Evolutionary conservation across 1,139 yeast species (phyloP).

Genomic region (Candida sojae): DNA sequence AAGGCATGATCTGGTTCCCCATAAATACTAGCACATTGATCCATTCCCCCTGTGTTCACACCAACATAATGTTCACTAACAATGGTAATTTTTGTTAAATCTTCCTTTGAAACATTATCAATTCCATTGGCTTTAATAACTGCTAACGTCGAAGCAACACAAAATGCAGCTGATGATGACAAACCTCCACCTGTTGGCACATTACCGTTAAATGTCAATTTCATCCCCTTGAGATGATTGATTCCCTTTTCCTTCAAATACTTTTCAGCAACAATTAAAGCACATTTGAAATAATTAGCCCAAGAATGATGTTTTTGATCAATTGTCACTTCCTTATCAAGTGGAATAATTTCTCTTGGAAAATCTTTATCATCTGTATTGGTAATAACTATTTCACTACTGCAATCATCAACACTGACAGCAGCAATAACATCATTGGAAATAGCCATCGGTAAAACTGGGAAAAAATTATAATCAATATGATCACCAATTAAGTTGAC

Average conservation of each 20-base stretch:
- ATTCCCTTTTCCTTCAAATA: conserved; percentile 37
- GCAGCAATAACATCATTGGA: conserved; percentile 67
- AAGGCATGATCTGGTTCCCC: conserved; percentile 65
- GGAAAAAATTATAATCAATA: conserved; percentile 67
- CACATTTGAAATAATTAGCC: conserved; percentile 72
- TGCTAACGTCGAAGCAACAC: conserved; percentile 65
- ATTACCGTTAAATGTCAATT: conserved; percentile 59
- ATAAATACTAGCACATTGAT: conserved; percentile 71
- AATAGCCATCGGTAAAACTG: conserved; percentile 78
- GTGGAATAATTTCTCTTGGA: conserved; percentile 29
- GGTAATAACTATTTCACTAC: conserved; percentile 37
- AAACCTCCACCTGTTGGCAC: conserved; percentile 78
- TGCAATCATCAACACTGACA: conserved; percentile 22
- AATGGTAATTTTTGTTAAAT: conserved; percentile 61
- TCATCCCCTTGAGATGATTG: conserved; percentile 44
- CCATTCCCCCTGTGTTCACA: conserved; percentile 79
- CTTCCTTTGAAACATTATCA: conserved; percentile 45
- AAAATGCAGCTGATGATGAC: conserved; percentile 73
- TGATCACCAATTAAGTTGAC: conserved; percentile 79
- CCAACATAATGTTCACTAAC: conserved; percentile 75
- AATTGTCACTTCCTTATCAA: conserved; percentile 36
- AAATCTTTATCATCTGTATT: conserved; percentile 39
- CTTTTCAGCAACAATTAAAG: conserved; percentile 60
- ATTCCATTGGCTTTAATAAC: conserved; percentile 57
- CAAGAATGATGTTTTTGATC: conserved; percentile 53